These are phyloP conservation scores for Bipolaris oryzae DNA, from an alignment of 2,329 filamentous ascomycete species.

Conservation along the genomic window DNA sequence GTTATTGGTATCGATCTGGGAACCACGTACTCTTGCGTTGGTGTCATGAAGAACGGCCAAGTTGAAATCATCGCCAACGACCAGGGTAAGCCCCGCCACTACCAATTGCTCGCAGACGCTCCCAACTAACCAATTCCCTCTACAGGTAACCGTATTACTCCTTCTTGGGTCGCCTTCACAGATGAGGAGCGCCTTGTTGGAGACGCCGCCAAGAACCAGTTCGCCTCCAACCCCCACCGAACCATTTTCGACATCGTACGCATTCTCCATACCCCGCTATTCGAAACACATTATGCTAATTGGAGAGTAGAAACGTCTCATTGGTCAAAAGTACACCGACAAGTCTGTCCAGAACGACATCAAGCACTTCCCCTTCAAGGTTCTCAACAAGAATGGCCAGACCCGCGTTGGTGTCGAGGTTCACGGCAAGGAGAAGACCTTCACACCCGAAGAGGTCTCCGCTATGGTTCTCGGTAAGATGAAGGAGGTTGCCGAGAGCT, in stretches of 20 bases:
- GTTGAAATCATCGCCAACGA: conserved; percentile 54
- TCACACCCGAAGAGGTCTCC: conserved; percentile 81
- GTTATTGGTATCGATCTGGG: conserved; percentile 85
- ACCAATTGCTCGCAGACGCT: neutral
- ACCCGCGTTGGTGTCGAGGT: conserved; percentile 80
- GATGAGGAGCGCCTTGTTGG: conserved; percentile 96
- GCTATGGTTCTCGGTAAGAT: conserved; percentile 73
- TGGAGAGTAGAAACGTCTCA: conserved; percentile 56
- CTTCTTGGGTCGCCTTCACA: conserved; percentile 92
- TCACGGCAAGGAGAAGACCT: conserved; percentile 68
- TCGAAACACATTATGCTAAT: conserved; percentile 28
- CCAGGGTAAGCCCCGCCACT: conserved; percentile 40
- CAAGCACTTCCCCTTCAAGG: conserved; percentile 99
- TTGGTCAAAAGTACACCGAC: conserved; percentile 58
- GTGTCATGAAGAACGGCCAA: conserved; percentile 64
- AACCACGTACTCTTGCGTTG: conserved; percentile 93
- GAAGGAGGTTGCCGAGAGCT: conserved; percentile 81
- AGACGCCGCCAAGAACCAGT: conserved; percentile 70
- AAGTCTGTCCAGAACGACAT: conserved; percentile 85
- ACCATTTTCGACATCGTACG: conserved; percentile 56
- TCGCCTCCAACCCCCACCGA: conserved; percentile 56
- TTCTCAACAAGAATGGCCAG: conserved; percentile 87
- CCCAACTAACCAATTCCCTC: conserved; percentile 31
- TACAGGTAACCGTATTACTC: conserved; percentile 52
- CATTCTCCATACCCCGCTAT: neutral